Conservation (phyloP, 352 stramenopile genomes). For the Phytophthora ramorum region DNA sequence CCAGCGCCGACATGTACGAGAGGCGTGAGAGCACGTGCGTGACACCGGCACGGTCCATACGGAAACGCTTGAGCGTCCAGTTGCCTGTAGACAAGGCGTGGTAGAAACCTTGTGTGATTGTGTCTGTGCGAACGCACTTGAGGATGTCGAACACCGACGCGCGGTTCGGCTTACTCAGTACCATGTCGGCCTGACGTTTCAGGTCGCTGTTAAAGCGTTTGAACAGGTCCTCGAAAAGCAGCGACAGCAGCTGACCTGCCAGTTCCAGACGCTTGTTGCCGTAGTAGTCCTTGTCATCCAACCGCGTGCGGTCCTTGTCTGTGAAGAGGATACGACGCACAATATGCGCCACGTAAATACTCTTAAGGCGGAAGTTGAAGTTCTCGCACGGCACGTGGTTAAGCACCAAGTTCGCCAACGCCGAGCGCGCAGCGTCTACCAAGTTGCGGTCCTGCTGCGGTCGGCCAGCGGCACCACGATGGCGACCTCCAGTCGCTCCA, state of each 20-base stretch:
- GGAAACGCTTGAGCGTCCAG: constrained; percentile 99
- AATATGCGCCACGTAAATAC: constrained; percentile 98
- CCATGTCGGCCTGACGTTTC: constrained; percentile 97
- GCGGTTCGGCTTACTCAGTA: constrained; percentile 97
- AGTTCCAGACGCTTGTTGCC: constrained; percentile 99
- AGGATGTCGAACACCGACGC: constrained; percentile 98
- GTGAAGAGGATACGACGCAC: constrained; percentile 92
- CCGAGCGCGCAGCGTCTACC: constrained; percentile 96
- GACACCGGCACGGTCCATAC: constrained; percentile 98
- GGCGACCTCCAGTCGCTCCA: constrained; percentile 48
- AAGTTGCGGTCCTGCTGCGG: constrained; percentile 64
- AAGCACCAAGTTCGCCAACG: constrained; percentile 98
- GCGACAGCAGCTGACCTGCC: constrained; percentile 96
- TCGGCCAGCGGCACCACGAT: constrained; percentile 37
- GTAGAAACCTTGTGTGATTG: constrained; percentile 96
- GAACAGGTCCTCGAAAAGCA: constrained; percentile 99
- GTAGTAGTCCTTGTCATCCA: constrained; percentile 99
- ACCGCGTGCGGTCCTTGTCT: constrained; percentile 85
- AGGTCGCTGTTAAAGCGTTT: constrained; percentile 99
- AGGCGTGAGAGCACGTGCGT: constrained; percentile 98
- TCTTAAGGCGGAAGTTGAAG: constrained; percentile 98
- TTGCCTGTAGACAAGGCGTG: constrained; percentile 94
- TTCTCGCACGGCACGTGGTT: constrained; percentile 98
- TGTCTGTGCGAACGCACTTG: constrained; percentile 97
- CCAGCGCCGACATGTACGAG: constrained; percentile 98